Percentiles rank a stretch among this genome's conserved stretches.
phyloP scores from a whole-genome alignment of 306 rosid genomes.

The Fagus sylvatica region DNA sequence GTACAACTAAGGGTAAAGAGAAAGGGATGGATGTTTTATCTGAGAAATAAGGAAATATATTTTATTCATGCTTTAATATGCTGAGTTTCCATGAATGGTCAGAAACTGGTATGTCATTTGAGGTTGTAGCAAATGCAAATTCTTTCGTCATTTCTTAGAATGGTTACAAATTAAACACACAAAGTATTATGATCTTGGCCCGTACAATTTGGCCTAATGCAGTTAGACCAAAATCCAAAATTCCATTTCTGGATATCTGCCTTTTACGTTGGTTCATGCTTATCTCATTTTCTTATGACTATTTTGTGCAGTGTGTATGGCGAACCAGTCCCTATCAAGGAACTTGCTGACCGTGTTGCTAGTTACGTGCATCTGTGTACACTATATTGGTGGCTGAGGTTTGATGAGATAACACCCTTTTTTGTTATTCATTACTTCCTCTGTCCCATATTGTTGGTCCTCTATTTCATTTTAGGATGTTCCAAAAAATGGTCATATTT shows the following conservation, averaged over 20 bases:
- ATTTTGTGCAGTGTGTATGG: conserved; percentile 69
- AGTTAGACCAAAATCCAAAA: background rate
- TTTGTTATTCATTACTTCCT: conserved; percentile 11
- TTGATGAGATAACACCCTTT: conserved; percentile 13
- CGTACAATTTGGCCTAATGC: background rate
- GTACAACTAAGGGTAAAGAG: background rate
- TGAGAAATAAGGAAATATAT: background rate
- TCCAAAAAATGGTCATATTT: no score
- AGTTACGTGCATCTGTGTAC: conserved; percentile 98
- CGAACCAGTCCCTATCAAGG: conserved; percentile 87
- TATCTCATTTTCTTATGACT: conserved; percentile 23
- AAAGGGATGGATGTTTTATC: background rate
- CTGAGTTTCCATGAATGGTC: background rate
- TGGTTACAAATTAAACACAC: background rate
- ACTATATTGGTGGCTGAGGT: conserved; percentile 99
- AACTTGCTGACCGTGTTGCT: conserved; percentile 95
- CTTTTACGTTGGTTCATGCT: conserved; percentile 10
- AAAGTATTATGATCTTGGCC: background rate
- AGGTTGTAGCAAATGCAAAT: background rate
- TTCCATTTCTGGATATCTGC: background rate
- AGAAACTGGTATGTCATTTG: background rate
- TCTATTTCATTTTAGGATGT: no score
- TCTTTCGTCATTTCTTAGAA: background rate
- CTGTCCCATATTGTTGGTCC: no score
- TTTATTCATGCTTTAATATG: background rate